phyloP scores from a whole-genome alignment of 2,329 filamentous ascomycete genomes.

The Emydomyces testavorans region DNA sequence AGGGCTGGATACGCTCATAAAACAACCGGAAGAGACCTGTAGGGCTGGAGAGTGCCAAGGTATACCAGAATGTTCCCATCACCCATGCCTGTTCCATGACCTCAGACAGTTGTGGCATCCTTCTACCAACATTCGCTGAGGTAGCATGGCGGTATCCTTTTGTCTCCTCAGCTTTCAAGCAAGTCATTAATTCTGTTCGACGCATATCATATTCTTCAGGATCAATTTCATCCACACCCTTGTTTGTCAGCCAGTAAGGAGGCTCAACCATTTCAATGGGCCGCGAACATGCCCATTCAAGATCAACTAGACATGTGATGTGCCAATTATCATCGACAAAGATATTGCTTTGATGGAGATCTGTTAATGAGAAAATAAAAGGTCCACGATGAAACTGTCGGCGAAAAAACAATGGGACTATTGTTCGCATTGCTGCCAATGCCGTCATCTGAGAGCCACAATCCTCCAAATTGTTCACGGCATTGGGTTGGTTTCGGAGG shows the following conservation, averaged over 20 bases:
- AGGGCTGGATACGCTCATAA: slow-evolving; percentile 18
- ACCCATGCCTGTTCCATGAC: slow-evolving; percentile 16
- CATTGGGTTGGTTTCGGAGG: slow-evolving; percentile 23
- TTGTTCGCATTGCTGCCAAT: slow-evolving; percentile 18
- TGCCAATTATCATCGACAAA: slow-evolving; percentile 30
- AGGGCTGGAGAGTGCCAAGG: slow-evolving; percentile 18
- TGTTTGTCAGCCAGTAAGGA: slow-evolving; percentile 26
- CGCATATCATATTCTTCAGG: slow-evolving; percentile 14
- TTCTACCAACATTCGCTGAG: not conserved
- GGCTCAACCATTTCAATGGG: slow-evolving; percentile 22
- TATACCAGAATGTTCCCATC: slow-evolving; percentile 21
- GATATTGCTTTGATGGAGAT: slow-evolving; percentile 22
- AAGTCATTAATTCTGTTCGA: slow-evolving; percentile 18
- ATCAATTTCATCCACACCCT: slow-evolving; percentile 13
- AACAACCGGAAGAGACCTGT: slow-evolving; percentile 20
- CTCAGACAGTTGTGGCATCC: not conserved
- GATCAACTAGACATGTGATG: slow-evolving; percentile 26
- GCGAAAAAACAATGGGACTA: not conserved
- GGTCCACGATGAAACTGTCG: slow-evolving; percentile 19
- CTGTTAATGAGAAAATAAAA: slow-evolving; percentile 27
- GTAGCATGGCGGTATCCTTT: not conserved
- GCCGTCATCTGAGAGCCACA: slow-evolving; percentile 14
- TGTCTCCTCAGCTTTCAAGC: slow-evolving; percentile 17
- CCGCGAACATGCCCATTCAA: slow-evolving; percentile 24
- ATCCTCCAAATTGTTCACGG: slow-evolving; percentile 1